Conservation (phyloP, 2,329 filamentous ascomycete genomes). For the Elsinoe necatrix region DNA sequence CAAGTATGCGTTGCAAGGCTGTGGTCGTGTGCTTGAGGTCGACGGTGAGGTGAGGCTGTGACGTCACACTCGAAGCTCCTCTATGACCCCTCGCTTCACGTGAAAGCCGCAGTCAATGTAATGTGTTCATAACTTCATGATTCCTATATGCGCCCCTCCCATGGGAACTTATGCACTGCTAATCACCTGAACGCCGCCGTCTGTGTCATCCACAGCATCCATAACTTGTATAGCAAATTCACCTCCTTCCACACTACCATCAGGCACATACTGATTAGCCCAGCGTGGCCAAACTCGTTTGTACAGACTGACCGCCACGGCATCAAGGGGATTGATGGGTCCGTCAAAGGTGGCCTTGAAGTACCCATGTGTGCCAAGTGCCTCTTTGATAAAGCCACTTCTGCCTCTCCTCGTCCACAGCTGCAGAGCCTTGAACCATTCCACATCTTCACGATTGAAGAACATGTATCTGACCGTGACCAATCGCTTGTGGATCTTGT, state of each 20-base stretch:
- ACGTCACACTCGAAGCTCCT: neutral
- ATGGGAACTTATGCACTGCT: neutral
- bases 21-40: neutral
- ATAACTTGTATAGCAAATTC: neutral
- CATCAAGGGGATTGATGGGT: slow-evolving; percentile 90
- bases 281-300: slow-evolving; percentile 56
- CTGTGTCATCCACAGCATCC: neutral
- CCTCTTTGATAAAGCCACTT: slow-evolving; percentile 87
- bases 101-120: neutral
- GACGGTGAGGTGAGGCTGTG: neutral
- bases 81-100: neutral
- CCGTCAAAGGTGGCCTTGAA: slow-evolving; percentile 98
- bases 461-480: slow-evolving; percentile 99
- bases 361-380: slow-evolving; percentile 94
- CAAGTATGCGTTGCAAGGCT: neutral
- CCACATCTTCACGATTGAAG: slow-evolving; percentile 90
- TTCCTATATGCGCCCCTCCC: neutral
- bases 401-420: slow-evolving; percentile 87
- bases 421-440: slow-evolving; percentile 95
- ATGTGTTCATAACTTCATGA: neutral
- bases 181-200: neutral
- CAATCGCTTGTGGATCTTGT: slow-evolving; percentile 96
- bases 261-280: slow-evolving; percentile 37
- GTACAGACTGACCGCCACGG: slow-evolving; percentile 69
- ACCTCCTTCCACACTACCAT: neutral